phyloP scores from a whole-genome alignment of 306 rosid species.

The Datisca glomerata region DNA sequence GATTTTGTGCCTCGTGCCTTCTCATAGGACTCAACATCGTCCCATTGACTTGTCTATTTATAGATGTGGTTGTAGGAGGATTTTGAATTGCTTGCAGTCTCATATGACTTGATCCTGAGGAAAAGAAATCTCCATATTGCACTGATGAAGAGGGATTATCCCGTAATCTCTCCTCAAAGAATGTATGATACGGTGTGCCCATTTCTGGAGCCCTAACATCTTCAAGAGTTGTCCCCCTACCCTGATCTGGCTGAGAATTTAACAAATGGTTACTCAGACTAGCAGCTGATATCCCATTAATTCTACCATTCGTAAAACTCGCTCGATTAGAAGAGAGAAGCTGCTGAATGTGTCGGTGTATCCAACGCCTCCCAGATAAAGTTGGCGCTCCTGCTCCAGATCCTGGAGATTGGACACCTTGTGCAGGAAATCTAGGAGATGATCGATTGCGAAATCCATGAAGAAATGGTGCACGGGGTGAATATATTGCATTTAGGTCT shows the following conservation, averaged over 20 bases:
- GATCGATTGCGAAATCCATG: conserved; percentile 51
- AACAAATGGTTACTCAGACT: conserved; percentile 22
- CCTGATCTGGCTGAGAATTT: conserved; percentile 38
- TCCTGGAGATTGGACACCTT: conserved; percentile 44
- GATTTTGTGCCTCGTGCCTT: conserved; percentile 31
- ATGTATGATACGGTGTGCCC: conserved; percentile 42
- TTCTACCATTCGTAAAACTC: conserved; percentile 28
- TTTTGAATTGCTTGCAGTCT: conserved; percentile 35
- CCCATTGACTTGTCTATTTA: conserved; percentile 19
- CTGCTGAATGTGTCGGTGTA: conserved; percentile 71
- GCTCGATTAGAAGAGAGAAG: conserved; percentile 41
- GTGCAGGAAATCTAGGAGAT: conserved; percentile 51
- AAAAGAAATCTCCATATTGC: conserved; percentile 27
- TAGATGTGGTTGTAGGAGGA: conserved; percentile 23
- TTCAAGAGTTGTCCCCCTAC: conserved; percentile 32
- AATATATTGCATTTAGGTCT: conserved; percentile 63
- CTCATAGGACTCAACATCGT: conserved; percentile 22
- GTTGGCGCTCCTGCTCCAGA: conserved; percentile 82
- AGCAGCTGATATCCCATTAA: conserved; percentile 32
- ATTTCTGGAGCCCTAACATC: conserved; percentile 30
- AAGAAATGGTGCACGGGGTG: conserved; percentile 33
- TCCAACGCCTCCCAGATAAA: conserved; percentile 60
- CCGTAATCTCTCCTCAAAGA: conserved; percentile 51
- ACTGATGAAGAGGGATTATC: conserved; percentile 32
- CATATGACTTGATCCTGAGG: conserved; percentile 30